phyloP scores from a whole-genome alignment of 1,284 basidiomycete species.

The Ustilago esculenta region DNA sequence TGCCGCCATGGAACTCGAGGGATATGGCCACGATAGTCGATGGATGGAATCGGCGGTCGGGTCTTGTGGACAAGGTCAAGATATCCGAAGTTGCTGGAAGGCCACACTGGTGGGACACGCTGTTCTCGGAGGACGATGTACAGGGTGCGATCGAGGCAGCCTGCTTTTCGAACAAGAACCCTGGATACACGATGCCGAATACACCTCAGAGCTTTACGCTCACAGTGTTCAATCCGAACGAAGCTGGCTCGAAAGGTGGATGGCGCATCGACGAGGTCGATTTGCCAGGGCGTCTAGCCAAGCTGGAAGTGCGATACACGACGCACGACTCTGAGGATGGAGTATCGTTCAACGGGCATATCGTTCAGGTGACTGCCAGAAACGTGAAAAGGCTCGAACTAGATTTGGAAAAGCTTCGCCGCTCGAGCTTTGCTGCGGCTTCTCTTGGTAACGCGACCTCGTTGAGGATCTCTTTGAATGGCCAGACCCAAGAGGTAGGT shows the following conservation, averaged over 20 bases:
- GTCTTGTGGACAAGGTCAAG: constrained; percentile 66
- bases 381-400: constrained; percentile 19
- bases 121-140: constrained; percentile 73
- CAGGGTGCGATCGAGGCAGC: constrained; percentile 69
- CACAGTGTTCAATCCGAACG: constrained; percentile 75
- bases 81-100: constrained; percentile 73
- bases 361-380: background rate
- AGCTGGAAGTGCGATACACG: constrained; percentile 25
- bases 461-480: constrained; percentile 4
- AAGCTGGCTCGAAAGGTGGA: constrained; percentile 76
- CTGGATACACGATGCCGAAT: constrained; percentile 20
- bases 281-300: constrained; percentile 71
- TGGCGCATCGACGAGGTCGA: constrained; percentile 73
- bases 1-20: constrained; percentile 81
- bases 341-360: background rate
- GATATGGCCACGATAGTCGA: constrained; percentile 73
- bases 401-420: constrained; percentile 3
- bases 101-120: constrained; percentile 76
- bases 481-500: background rate
- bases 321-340: background rate
- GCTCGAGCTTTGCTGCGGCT: background rate
- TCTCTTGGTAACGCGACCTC: background rate
- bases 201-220: constrained; percentile 72
- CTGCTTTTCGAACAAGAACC: constrained; percentile 14
- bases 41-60: constrained; percentile 69